Conservation (phyloP, 2,329 filamentous ascomycete species). For the Sphaerostilbella broomeana region DNA sequence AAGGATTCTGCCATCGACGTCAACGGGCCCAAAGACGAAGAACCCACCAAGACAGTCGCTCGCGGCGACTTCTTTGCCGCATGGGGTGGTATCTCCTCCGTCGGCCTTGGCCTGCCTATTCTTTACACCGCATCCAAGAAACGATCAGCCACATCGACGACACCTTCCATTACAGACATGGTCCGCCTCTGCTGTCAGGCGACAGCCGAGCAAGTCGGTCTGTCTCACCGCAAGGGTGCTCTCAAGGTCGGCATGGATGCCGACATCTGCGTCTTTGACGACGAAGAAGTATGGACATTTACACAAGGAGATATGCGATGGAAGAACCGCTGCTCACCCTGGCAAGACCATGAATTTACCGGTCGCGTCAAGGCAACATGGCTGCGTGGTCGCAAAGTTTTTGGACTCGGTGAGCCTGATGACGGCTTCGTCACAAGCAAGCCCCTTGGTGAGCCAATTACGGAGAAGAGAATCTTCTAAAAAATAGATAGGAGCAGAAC, state of each 20-base stretch:
- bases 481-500: background rate
- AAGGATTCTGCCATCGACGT: conserved; percentile 50
- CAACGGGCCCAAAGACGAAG: conserved; percentile 26
- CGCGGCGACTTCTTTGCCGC: conserved; percentile 87
- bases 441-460: conserved; percentile 50
- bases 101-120: conserved; percentile 87
- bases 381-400: conserved; percentile 72
- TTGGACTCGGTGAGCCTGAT: conserved; percentile 52
- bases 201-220: conserved; percentile 81
- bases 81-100: conserved; percentile 93
- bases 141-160: conserved; percentile 44
- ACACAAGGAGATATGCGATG: conserved; percentile 78
- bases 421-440: conserved; percentile 43
- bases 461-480: conserved; percentile 49
- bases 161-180: conserved; percentile 63
- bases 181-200: conserved; percentile 80
- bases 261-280: conserved; percentile 88
- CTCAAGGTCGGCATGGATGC: conserved; percentile 74
- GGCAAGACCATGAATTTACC: conserved; percentile 71
- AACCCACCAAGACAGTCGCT: conserved; percentile 31
- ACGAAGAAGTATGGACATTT: conserved; percentile 69
- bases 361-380: conserved; percentile 82
- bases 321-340: conserved; percentile 87
- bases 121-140: conserved; percentile 71
- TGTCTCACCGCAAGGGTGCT: conserved; percentile 72